Percentiles rank a stretch among this genome's conserved stretches.
These are phyloP conservation scores for Leishmania lainsoni DNA, from an alignment of 208 protist species.

Conservation along the genomic window DNA sequence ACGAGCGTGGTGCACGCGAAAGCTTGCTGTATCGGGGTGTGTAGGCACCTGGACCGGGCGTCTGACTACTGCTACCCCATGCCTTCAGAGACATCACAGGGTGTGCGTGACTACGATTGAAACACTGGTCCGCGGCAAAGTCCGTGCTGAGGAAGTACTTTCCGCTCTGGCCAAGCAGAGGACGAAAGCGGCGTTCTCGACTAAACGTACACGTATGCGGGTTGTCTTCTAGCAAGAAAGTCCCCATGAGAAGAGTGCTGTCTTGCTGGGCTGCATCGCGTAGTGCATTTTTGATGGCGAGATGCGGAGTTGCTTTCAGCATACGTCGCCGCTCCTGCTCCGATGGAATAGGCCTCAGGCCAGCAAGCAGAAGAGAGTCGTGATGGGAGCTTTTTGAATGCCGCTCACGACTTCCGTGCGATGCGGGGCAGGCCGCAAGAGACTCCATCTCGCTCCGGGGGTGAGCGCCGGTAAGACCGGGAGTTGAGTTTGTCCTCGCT, in stretches of 20 bases:
- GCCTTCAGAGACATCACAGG: background rate
- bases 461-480: slow-evolving; percentile 6
- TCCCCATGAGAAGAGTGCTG: slow-evolving; percentile 60
- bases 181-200: slow-evolving; percentile 67
- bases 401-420: background rate
- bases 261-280: slow-evolving; percentile 45
- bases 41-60: slow-evolving; percentile 80
- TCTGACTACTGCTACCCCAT: slow-evolving; percentile 16
- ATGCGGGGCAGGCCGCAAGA: background rate
- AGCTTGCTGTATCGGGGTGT: slow-evolving; percentile 75
- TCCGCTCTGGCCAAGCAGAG: slow-evolving; percentile 44
- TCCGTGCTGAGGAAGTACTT: slow-evolving; percentile 63
- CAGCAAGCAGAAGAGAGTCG: slow-evolving; percentile 6
- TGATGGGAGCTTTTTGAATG: background rate
- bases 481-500: background rate
- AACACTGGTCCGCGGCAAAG: slow-evolving; percentile 36
- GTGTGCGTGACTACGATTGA: slow-evolving; percentile 21
- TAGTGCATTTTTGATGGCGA: slow-evolving; percentile 63
- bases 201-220: slow-evolving; percentile 62
- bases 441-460: slow-evolving; percentile 7
- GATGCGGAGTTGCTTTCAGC: slow-evolving; percentile 39
- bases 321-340: slow-evolving; percentile 42
- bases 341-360: slow-evolving; percentile 20
- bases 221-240: slow-evolving; percentile 63
- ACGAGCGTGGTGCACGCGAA: slow-evolving; percentile 46